phyloP scores from a whole-genome alignment of 225 moss, liverwort and hornwort genomes.

The Bryum argenteum region DNA sequence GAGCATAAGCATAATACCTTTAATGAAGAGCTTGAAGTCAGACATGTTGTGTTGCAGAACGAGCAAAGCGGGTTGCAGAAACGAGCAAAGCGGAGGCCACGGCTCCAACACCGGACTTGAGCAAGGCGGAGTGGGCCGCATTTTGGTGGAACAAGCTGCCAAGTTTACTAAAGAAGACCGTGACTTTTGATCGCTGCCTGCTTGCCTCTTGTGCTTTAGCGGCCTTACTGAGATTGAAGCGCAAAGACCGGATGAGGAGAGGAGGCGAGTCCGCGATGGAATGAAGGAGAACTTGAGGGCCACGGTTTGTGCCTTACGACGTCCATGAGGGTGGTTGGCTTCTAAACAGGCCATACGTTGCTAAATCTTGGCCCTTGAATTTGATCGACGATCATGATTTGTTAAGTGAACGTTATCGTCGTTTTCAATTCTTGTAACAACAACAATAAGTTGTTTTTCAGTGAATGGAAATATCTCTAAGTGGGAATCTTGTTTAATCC shows the following conservation, averaged over 20 bases:
- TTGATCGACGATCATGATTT: slow-evolving; percentile 20
- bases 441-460: too few relatives aligned
- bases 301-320: neutral
- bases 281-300: neutral
- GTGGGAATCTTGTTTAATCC: too few relatives aligned
- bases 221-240: neutral
- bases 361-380: slow-evolving; percentile 11
- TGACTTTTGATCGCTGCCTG: neutral
- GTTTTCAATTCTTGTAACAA: too few relatives aligned
- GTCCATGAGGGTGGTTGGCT: slow-evolving; percentile 8
- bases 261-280: neutral
- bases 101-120: slow-evolving; percentile 36
- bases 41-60: slow-evolving; percentile 60
- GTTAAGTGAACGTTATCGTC: accelerated
- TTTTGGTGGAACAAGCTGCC: slow-evolving; percentile 56
- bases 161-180: slow-evolving; percentile 57
- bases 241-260: neutral
- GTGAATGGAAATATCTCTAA: too few relatives aligned
- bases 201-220: neutral
- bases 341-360: neutral
- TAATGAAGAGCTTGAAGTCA: slow-evolving; percentile 48
- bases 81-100: slow-evolving; percentile 50
- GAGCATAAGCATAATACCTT: slow-evolving; percentile 14
- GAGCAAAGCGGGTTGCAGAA: slow-evolving; percentile 59
- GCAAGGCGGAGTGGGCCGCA: slow-evolving; percentile 52